Base-by-base conservation (phyloP, 345 rosid genomes). In the Eucalyptus polybractea region DNA sequence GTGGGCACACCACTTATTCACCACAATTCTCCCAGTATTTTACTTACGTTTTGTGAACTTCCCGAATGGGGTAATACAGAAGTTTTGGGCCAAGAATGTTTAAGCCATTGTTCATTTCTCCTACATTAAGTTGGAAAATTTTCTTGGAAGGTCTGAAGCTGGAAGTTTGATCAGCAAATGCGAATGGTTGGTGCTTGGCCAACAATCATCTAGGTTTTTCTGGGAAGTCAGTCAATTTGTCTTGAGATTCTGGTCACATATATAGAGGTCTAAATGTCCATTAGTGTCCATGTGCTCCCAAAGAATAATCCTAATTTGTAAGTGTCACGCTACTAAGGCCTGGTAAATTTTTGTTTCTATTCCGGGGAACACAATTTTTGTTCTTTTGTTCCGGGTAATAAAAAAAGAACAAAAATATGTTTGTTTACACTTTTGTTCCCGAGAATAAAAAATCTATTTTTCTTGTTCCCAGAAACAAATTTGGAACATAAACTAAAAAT, bases 381-480 rank as follows among this genome's bases (percentile, higher is more conserved):
- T 13, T 50, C 51, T 50, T 50, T 50, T 50, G 51, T 50, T 50
- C 3, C 3, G 51, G 3, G 16, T 50, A 50, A 50, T 5, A 50
- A 50, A 13, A 50, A 13, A 50, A 50, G 1, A 50, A 50, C 6
- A 50, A 50, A 50, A 13, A 50, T 1, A 50, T 0, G 1, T 50
- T 50, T 14, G 17, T 50, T 50, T 50, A 37, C 17, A 50, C 16
- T 50, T 50, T 13, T 50, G 16, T 50, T 50, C 5, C 16, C 6
- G 6, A 2, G 2, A 50, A 50, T 0, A 50, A 49, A 47, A 47
- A 11, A 11, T 47, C 5, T 11, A 47, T 1, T 13, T 50, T 50
- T 49, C 3, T 50, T 13, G 0, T 49, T 49, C 2, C 2, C 2
- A 0, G 1, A 50, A 50, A 50, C 1, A 50, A 3, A 50, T 50